Conservation (phyloP, 495 filamentous ascomycete genomes). For the Choiromyces venosus region DNA sequence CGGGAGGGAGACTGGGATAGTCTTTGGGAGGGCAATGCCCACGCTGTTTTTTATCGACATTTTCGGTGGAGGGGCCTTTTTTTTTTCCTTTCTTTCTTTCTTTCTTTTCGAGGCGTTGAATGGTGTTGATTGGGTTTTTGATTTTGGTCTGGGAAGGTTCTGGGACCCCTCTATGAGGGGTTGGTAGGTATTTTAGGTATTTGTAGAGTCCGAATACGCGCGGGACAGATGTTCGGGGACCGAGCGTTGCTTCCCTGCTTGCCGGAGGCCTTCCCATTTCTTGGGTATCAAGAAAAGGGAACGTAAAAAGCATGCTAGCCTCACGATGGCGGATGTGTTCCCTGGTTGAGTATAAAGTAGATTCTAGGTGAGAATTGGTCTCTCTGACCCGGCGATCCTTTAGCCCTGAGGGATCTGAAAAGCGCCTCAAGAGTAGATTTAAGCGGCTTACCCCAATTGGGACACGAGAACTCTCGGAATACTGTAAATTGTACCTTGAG, state of each 20-base stretch:
- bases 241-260: not conserved
- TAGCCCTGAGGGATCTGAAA: not conserved
- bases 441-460: not conserved
- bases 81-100: too few relatives aligned
- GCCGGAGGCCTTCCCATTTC: not conserved
- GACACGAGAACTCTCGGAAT: too few relatives aligned
- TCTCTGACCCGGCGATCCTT: not conserved
- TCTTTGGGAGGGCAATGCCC: conserved; percentile 21
- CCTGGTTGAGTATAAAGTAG: not conserved
- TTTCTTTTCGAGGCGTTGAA: not conserved
- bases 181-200: too few relatives aligned
- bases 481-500: too few relatives aligned
- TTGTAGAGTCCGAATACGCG: too few relatives aligned
- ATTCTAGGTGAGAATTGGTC: not conserved
- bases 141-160: not conserved
- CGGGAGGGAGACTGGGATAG: conserved; percentile 50
- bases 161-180: not conserved
- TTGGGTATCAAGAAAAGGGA: not conserved
- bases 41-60: not conserved
- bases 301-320: not conserved
- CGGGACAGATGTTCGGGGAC: not conserved
- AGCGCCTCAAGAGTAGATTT: not conserved
- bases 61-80: not conserved
- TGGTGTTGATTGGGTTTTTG: not conserved
- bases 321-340: not conserved